Evolutionary conservation across 192 early-diverging fungal species (phyloP), one percentile per base, ranked within the genome.

Genomic region (Dissophora globulifera): DNA sequence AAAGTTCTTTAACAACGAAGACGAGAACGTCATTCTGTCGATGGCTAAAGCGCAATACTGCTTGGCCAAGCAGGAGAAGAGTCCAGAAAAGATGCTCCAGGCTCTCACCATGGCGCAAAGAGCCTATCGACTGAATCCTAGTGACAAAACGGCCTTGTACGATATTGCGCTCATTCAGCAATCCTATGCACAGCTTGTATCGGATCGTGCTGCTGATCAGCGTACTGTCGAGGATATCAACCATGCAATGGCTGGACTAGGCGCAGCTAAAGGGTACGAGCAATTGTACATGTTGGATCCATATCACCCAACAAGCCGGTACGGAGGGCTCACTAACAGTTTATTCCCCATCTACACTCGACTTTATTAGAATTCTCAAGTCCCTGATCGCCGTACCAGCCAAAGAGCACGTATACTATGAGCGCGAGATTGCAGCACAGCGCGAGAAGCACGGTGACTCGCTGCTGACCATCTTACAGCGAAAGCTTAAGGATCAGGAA

Each of bases 131-230:
- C 57, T 88, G 13, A 50, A 79, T 19, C 86, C 88, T 0, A 86
- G 79, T 12, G 88, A 92, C 70, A 82, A 82, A 46, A 75, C 86
- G 2, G 65, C 86, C 10, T 75, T 88, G 13, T 90, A 86, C 47
- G 88, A 93, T 56, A 79, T 94, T 62, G 96, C 94, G 2, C 67
- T 98, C 17, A 85, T 95, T 25, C 91, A 95, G 72, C 95, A 95
- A 59, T 85, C 90, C 3, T 92, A 89, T 41, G 93, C 93, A 5
- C 91, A 91, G 54, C 75, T 94, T 13, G 86, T 93, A 47, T 88
- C 91, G 35, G 93, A 95, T 40, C 86, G 86, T 51, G 79, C 90
- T 3, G 69, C 78, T 2, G 87, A 92, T 25, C 80, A 84, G 54
- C 86, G 91, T 32, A 84, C 89, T 1, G 68, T 93, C 0, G 48